Evolutionary conservation across 495 filamentous ascomycete species (phyloP).

Genomic region (Tuber indicum): DNA sequence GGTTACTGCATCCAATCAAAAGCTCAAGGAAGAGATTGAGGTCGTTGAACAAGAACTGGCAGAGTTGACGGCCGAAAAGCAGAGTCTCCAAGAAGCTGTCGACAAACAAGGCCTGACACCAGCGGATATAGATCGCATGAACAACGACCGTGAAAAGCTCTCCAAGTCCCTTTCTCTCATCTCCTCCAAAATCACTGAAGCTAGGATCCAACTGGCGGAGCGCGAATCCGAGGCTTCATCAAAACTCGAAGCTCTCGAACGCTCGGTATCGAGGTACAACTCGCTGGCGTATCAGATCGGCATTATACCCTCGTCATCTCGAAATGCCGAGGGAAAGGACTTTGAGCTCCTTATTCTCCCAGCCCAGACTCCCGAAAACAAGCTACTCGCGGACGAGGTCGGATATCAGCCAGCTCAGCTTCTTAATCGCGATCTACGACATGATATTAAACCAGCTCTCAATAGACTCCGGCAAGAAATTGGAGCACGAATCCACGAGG

Average conservation of each 20-base stretch:
- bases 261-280: slow-evolving; percentile 81
- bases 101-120: slow-evolving; percentile 90
- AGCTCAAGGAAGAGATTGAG: slow-evolving; percentile 70
- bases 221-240: slow-evolving; percentile 74
- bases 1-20: slow-evolving; percentile 35
- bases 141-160: slow-evolving; percentile 81
- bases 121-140: slow-evolving; percentile 98
- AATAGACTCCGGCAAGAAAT: slow-evolving; percentile 75
- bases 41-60: slow-evolving; percentile 70
- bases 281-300: slow-evolving; percentile 87
- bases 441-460: slow-evolving; percentile 71
- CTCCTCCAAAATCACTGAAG: slow-evolving; percentile 65
- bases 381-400: slow-evolving; percentile 66
- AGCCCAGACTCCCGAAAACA: slow-evolving; percentile 47
- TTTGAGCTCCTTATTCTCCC: slow-evolving; percentile 75
- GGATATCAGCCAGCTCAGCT: slow-evolving; percentile 87
- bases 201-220: slow-evolving; percentile 70
- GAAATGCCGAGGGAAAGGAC: slow-evolving; percentile 74
- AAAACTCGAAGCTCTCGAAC: slow-evolving; percentile 82
- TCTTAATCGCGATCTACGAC: slow-evolving; percentile 76
- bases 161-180: slow-evolving; percentile 76
- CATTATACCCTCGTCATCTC: slow-evolving; percentile 73
- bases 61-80: slow-evolving; percentile 70
- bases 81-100: slow-evolving; percentile 72
- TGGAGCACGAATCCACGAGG: slow-evolving; percentile 70